Evolutionary conservation across 768 basidiomycete genomes (phyloP), one percentile per base, ranked within the genome.

Genomic region (Agaricus sinodeliciosus): DNA sequence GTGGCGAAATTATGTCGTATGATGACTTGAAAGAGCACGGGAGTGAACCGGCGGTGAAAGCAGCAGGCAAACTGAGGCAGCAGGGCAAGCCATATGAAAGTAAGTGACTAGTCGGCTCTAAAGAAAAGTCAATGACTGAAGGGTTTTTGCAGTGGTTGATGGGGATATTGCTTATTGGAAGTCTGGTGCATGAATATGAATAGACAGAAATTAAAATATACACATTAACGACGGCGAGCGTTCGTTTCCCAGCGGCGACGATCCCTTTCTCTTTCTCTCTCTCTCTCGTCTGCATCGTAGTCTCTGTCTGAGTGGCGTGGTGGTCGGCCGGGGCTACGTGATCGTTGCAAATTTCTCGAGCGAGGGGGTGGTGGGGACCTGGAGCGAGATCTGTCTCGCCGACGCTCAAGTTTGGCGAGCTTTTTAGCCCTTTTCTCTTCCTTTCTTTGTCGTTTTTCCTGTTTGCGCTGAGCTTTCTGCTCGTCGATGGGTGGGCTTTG

Each of bases 51-150:
- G 83, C 88, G 15, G 94, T 96, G 63, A 98, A 98, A 71, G 91
- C 94, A 19, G 90, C 89, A 15, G 95, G 95, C 28, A 96, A 94
- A 72, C 78, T 94, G 51, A 76, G 91, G 64, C 95, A 98, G 64
- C 94, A 96, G 67, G 95, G 95, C 58, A 97, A 97, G 68, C 89
- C 93, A 2, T 99, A 94, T 65, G 93, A 95, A 70, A 92, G 90
- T 91, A 57, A 60, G 88, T 76, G 16, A 28, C 36, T 19, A 28
- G 12, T 28, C 6, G 19, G 19, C 44, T 9, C 44, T 35, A 1
- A 15, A 12, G 7, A 39, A 3, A 12, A 31, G 48, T 0, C 49
- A 50, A 28, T 15, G 36, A 40, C 9, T 25, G 31, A 13, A 12
- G n/a, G 16, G 7, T 15, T 15, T 36, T 42, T 46, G 4, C 47